These are phyloP conservation scores for Juncus effusus DNA, from an alignment of 176 grass and related monocot species.

Conservation along the genomic window DNA sequence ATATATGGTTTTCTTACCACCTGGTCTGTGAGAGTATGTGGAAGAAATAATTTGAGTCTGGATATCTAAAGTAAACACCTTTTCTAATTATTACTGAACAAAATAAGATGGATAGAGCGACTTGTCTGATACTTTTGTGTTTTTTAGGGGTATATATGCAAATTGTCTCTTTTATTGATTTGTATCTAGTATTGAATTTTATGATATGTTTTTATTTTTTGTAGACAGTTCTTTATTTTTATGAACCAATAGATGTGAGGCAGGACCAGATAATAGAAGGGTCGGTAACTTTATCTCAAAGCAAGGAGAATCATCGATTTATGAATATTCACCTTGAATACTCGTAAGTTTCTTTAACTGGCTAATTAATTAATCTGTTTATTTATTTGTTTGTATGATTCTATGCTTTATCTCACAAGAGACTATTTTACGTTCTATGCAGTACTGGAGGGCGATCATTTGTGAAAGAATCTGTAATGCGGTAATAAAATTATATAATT, in stretches of 20 bases:
- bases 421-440: constrained; percentile 15
- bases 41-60: too few relatives aligned
- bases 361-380: too few relatives aligned
- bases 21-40: too few relatives aligned
- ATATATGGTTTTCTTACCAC: too few relatives aligned
- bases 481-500: constrained; percentile 21
- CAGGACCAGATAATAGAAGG: constrained; percentile 89
- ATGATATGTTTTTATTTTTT: constrained; percentile 25
- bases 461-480: constrained; percentile 45
- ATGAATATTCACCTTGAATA: constrained; percentile 83
- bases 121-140: constrained; percentile 4
- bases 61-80: too few relatives aligned
- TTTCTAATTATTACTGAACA: too few relatives aligned
- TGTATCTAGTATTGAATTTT: constrained; percentile 1
- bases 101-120: neutral
- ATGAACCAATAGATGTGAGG: constrained; percentile 75
- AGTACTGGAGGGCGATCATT: constrained; percentile 46
- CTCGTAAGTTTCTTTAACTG: constrained; percentile 46
- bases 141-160: constrained; percentile 11
- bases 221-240: constrained; percentile 85
- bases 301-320: constrained; percentile 73
- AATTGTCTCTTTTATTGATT: neutral
- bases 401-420: constrained; percentile 11
- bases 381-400: neutral
- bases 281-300: constrained; percentile 61